phyloP scores from a whole-genome alignment of 2,329 filamentous ascomycete species.

The Aciculosporium take region DNA sequence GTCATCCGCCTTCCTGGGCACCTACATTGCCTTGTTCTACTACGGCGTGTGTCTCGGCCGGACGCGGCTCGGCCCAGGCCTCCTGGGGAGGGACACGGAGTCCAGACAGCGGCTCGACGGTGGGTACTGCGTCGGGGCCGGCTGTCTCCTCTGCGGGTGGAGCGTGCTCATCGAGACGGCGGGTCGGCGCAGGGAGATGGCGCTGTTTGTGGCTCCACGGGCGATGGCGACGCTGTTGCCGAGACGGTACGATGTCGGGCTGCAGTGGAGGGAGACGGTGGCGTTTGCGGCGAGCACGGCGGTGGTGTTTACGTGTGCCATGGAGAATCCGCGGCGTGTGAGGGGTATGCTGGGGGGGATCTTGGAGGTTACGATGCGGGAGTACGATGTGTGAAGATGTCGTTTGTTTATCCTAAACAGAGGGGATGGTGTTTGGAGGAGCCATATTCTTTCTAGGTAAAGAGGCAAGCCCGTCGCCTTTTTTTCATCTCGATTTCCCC shows the following conservation, averaged over 20 bases:
- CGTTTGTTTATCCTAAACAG: no score
- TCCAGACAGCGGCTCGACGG: slow-evolving; percentile 39
- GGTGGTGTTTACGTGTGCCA: slow-evolving; percentile 52
- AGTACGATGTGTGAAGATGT: background rate
- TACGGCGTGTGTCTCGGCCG: slow-evolving; percentile 71
- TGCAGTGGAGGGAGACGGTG: slow-evolving; percentile 53
- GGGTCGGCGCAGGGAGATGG: slow-evolving; percentile 56
- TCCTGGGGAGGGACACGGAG: slow-evolving; percentile 41
- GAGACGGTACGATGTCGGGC: slow-evolving; percentile 45
- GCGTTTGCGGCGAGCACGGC: slow-evolving; percentile 55
- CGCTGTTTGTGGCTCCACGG: slow-evolving; percentile 66
- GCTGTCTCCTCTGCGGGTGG: slow-evolving; percentile 67
- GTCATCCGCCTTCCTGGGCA: slow-evolving; percentile 63
- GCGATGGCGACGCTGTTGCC: slow-evolving; percentile 64
- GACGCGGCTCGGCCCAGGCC: slow-evolving; percentile 54
- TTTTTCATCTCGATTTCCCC: no score
- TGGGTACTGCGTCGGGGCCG: slow-evolving; percentile 55
- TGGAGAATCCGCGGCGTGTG: slow-evolving; percentile 48
- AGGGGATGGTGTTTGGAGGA: no score
- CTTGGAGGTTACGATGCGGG: slow-evolving; percentile 32
- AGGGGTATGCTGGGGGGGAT: slow-evolving; percentile 55
- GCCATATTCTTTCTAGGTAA: no score
- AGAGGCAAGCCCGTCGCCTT: no score
- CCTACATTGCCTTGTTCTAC: slow-evolving; percentile 69
- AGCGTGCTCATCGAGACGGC: slow-evolving; percentile 61